A percentile compares a stretch with the other conserved stretches of the same genome.
Evolutionary conservation across 169 alveolate genomes (phyloP).

Genomic region (Besnoitia besnoiti): DNA sequence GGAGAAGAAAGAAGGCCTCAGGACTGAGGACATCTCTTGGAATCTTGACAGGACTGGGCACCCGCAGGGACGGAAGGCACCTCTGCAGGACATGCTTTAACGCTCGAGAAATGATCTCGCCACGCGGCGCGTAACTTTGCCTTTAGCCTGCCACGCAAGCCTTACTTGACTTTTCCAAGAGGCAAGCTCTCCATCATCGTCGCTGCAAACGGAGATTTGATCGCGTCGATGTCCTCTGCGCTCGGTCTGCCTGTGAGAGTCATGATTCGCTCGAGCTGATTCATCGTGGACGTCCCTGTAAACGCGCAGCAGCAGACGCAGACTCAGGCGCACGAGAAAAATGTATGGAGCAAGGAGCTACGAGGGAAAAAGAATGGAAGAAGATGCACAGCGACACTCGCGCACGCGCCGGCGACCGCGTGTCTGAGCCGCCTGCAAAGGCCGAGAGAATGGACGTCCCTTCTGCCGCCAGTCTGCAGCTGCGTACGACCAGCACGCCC

Average conservation of each 20-base stretch:
- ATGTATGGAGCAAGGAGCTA: too few relatives aligned
- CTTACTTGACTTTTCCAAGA: constrained; percentile 60
- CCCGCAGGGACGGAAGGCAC: too few relatives aligned
- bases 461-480: too few relatives aligned
- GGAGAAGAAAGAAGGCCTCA: too few relatives aligned
- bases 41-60: too few relatives aligned
- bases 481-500: too few relatives aligned
- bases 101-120: neutral
- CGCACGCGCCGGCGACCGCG: too few relatives aligned
- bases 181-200: constrained; percentile 87
- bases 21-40: too few relatives aligned
- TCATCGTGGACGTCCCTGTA: constrained; percentile 93
- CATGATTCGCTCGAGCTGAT: constrained; percentile 93
- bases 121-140: neutral
- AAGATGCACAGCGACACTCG: neutral
- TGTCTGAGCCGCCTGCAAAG: too few relatives aligned
- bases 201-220: constrained; percentile 85
- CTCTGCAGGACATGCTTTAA: too few relatives aligned
- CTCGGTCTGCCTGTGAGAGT: constrained; percentile 93
- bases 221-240: constrained; percentile 86
- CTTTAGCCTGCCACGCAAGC: neutral
- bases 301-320: neutral
- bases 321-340: neutral
- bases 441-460: too few relatives aligned
- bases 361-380: neutral